A percentile compares a stretch with the other conserved stretches of the same genome.
phyloP scores from a whole-genome alignment of 495 filamentous ascomycete species.

The Lasiosphaeris hirsuta region DNA sequence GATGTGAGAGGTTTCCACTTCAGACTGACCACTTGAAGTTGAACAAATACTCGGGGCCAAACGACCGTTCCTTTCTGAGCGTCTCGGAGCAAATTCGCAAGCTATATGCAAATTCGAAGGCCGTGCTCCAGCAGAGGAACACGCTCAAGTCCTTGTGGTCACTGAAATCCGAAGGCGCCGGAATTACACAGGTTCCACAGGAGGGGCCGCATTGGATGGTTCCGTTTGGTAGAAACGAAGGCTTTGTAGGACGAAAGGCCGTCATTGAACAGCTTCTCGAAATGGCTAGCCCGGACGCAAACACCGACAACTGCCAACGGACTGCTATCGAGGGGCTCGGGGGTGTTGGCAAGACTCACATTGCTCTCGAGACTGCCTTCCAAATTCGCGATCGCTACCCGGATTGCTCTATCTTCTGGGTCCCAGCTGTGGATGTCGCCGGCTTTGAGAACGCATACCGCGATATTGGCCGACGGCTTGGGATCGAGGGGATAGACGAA shows the following conservation, averaged over 20 bases:
- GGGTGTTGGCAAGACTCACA: slow-evolving; percentile 49
- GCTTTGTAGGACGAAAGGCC: slow-evolving; percentile 42
- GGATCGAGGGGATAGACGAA: slow-evolving; percentile 31
- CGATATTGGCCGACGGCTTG: slow-evolving; percentile 35
- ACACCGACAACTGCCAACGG: slow-evolving; percentile 31
- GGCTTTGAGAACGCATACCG: slow-evolving; percentile 45
- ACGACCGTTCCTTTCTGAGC: no score
- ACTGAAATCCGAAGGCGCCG: no score
- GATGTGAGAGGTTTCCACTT: no score
- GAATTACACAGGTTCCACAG: no score
- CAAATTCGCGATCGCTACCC: slow-evolving; percentile 32
- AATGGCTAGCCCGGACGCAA: slow-evolving; percentile 18
- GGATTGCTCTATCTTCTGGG: slow-evolving; percentile 45
- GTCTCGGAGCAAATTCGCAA: no score
- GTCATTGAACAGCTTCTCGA: slow-evolving; percentile 33
- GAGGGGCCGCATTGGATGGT: no score
- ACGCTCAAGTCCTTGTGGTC: no score
- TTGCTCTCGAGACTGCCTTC: slow-evolving; percentile 53
- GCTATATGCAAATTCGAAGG: no score
- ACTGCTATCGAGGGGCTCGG: slow-evolving; percentile 47
- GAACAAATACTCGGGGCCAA: no score
- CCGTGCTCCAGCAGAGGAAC: no score
- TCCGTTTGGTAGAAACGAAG: slow-evolving; percentile 29
- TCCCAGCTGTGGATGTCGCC: slow-evolving; percentile 34
- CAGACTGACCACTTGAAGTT: no score